Evolutionary conservation across 805 yeast species (phyloP), one percentile per base, ranked within the genome.

Genomic region (Wickerhamiella sergipiensis): DNA sequence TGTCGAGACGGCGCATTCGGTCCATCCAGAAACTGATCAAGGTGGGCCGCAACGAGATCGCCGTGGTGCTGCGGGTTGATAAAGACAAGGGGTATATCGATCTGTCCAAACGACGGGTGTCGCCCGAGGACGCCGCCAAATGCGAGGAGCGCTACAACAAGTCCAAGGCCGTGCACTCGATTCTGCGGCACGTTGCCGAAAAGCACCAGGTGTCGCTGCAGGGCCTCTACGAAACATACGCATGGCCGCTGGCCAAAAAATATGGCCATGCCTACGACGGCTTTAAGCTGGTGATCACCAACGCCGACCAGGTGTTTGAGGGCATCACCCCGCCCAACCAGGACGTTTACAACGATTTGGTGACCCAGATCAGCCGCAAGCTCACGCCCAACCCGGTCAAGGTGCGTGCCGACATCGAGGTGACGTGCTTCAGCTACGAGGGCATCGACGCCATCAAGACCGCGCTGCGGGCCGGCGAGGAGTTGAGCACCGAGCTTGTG

Each of bases 71-170:
- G 65, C 84, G 98, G 75, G 98, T 92, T 54, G 98, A 92, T 71
- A 89, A 89, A 70, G 98, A 92, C 69, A 92, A 92, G 71, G 98
- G 98, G 23, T 92, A 92, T 71, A 92, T 92, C 66, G 98, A 92
- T 72, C 76, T 92, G 64, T 88, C 97, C 52, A 92, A 92, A 71
- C 89, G 97, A 78, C 82, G 96, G 68, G 98, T 90, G 51, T 82
- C 94, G n/a, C 82, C 96, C 39, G 98, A 92, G 72, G 98, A 92
- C 69, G 90, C 92, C 58, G 81, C 83, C 63, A 87, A 87, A 70
- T 92, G 97, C 76, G 98, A 92, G 72, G 98, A 92, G 72, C 80
- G 94, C 70, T 92, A 85, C 72, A 90, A 86, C 72, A 90, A 89
- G 71, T 84, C 95, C 57, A 92, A 92, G 73, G 92, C 97, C 43